A percentile compares a stretch with the other conserved stretches of the same genome.
Evolutionary conservation across 371 early-diverging fungal genomes (phyloP).

Genomic region (Chytridiales sp.): DNA sequence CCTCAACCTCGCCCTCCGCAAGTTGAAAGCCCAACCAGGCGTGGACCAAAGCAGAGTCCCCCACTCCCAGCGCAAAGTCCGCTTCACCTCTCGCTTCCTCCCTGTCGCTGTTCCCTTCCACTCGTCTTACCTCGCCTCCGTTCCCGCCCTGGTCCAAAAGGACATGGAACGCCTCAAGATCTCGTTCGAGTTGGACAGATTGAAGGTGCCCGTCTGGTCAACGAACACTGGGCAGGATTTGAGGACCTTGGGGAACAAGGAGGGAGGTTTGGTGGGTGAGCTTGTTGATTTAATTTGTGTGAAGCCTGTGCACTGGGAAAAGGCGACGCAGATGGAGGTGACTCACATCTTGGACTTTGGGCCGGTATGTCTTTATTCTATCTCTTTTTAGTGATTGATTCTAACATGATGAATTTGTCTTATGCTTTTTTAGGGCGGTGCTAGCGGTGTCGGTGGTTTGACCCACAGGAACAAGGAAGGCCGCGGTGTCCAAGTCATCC

Average conservation of each 20-base stretch:
- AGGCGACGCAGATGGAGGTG: conserved; percentile 69
- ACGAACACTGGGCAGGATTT: conserved; percentile 79
- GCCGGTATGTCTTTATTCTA: too few species aligned
- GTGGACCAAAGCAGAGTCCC: conserved; percentile 86
- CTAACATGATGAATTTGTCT: too few species aligned
- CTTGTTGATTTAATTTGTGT: conserved; percentile 81
- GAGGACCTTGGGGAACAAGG: conserved; percentile 32
- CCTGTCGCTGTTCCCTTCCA: conserved; percentile 92
- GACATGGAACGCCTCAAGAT: conserved; percentile 64
- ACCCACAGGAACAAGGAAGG: conserved; percentile 95
- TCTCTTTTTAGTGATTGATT: too few species aligned
- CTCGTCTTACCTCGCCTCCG: conserved; percentile 67
- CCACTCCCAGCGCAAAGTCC: conserved; percentile 80
- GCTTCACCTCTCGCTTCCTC: conserved; percentile 82
- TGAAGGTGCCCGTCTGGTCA: conserved; percentile 72
- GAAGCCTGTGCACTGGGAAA: conserved; percentile 85
- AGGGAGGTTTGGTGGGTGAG: conserved; percentile 59
- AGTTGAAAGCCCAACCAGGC: conserved; percentile 78
- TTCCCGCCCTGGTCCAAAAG: conserved; percentile 60
- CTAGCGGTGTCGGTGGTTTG: conserved; percentile 82
- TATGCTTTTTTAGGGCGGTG: too few species aligned
- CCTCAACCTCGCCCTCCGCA: conserved; percentile 81
- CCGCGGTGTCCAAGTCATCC: conserved; percentile 77
- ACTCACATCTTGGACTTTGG: conserved; percentile 95
- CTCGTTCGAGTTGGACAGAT: conserved; percentile 55